Evolutionary conservation across 192 early-diverging fungal species (phyloP).

Genomic region (Coemansia sp.): DNA sequence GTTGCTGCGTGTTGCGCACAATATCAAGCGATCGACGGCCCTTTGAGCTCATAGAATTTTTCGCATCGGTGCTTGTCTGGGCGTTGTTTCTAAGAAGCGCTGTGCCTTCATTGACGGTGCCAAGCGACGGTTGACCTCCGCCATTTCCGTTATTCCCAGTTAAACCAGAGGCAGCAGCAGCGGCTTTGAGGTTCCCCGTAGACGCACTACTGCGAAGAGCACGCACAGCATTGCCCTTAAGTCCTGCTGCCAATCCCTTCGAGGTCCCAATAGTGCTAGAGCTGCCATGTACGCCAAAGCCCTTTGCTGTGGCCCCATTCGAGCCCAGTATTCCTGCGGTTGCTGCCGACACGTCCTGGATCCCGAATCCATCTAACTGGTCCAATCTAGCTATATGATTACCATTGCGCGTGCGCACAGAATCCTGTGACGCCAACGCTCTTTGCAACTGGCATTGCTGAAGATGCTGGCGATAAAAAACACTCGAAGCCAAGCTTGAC

Average conservation of each 20-base stretch:
- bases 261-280: constrained; percentile 18
- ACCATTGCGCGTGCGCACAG: constrained; percentile 16
- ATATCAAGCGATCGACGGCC: constrained; percentile 44
- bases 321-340: constrained; percentile 1
- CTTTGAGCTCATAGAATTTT: constrained; percentile 9
- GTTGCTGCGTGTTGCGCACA: constrained; percentile 22
- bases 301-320: not conserved
- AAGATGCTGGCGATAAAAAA: constrained; percentile 34
- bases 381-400: constrained; percentile 7
- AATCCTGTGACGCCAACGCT: constrained; percentile 5
- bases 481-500: constrained; percentile 39
- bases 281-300: constrained; percentile 13
- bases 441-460: constrained; percentile 22
- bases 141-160: constrained; percentile 2
- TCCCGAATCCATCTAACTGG: not conserved
- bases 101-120: constrained; percentile 19
- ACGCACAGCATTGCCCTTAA: constrained; percentile 49
- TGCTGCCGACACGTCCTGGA: not conserved
- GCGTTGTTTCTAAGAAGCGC: not conserved
- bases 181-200: constrained; percentile 41
- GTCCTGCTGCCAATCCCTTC: constrained; percentile 46
- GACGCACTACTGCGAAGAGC: constrained; percentile 51
- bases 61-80: not conserved
- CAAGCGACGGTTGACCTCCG: constrained; percentile 10
- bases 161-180: constrained; percentile 8